phyloP scores from a whole-genome alignment of 495 filamentous ascomycete genomes.

The Aspergillus nanangensis region DNA sequence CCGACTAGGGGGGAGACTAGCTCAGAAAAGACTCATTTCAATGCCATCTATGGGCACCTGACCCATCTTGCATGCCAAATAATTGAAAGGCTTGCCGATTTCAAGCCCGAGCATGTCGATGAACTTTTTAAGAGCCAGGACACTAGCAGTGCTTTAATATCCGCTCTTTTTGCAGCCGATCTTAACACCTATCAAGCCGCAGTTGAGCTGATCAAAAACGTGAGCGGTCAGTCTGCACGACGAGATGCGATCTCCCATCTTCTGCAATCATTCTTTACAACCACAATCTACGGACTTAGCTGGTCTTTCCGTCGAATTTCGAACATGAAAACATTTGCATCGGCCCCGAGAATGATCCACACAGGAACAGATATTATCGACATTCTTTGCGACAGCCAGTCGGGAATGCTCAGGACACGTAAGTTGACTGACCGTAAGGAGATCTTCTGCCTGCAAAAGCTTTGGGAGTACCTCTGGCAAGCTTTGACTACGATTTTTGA shows the following conservation, averaged over 20 bases:
- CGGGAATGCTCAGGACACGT: constrained; percentile 70
- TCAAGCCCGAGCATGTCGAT: constrained; percentile 58
- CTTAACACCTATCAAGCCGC: constrained; percentile 66
- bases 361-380: constrained; percentile 72
- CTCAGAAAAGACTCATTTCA: constrained; percentile 63
- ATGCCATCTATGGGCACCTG: constrained; percentile 64
- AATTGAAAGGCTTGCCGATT: constrained; percentile 72
- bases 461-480: constrained; percentile 83
- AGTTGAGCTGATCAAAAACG: constrained; percentile 72
- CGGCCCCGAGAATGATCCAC: constrained; percentile 66
- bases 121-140: constrained; percentile 58
- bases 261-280: constrained; percentile 57
- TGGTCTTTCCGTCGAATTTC: constrained; percentile 56
- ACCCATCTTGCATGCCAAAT: constrained; percentile 65
- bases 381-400: constrained; percentile 74
- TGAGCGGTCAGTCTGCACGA: constrained; percentile 65
- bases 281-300: constrained; percentile 55
- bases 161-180: constrained; percentile 66
- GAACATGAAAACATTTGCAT: constrained; percentile 56
- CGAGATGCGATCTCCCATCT: constrained; percentile 71
- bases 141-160: constrained; percentile 62
- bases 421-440: constrained; percentile 55
- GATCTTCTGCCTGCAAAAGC: constrained; percentile 56
- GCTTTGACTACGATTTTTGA: constrained; percentile 75
- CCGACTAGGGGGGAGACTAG: constrained; percentile 43